Base-by-base conservation (phyloP, 148 eudicot species). In the Beta vulgaris region DNA sequence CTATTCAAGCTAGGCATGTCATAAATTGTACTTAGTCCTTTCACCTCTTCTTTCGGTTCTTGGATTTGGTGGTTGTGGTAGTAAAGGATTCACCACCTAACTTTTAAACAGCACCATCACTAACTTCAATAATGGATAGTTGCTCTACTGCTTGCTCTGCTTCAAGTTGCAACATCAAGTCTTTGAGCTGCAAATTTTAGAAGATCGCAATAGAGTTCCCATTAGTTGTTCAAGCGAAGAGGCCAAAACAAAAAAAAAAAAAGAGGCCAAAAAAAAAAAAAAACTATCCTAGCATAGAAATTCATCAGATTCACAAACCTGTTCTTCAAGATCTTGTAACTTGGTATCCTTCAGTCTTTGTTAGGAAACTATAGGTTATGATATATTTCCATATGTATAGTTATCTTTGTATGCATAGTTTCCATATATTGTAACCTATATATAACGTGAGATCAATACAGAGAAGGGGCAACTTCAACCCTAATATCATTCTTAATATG, bases 281-380 rank as follows among this genome's bases (percentile, higher is more conserved):
- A n/a, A n/a, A n/a, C n/a, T 29, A 35, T 51, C 34, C 25, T 15
- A 13, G 43, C 16, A 39, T 21, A 34, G n/a, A 2, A 67, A 40
- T 36, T 60, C 12, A 21, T 31, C 26, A 43, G 8, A 49, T 15
- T 68, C 34, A 43, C 71, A 25, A n/a, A 94, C 98, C 97, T 94
- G 91, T 73, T 89, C 91, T 82, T 91, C 96, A 80, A 91, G 85
- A 69, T 85, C 84, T 31, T 49, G 80, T 80, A 94, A 85, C 82
- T 85, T 88, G n/a, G 80, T 74, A 31, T 91, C 91, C 82, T 90
- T 88, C 75, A 69, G 74, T 72, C 44, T 76, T n/a, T n/a, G n/a
- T n/a, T n/a, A n/a, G n/a, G n/a, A n/a, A n/a, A n/a, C n/a, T n/a
- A n/a, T n/a, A n/a, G n/a, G n/a, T n/a, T n/a, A n/a, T n/a, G n/a